Evolutionary conservation across 768 basidiomycete genomes (phyloP).

Genomic region (Mycena belliarum): DNA sequence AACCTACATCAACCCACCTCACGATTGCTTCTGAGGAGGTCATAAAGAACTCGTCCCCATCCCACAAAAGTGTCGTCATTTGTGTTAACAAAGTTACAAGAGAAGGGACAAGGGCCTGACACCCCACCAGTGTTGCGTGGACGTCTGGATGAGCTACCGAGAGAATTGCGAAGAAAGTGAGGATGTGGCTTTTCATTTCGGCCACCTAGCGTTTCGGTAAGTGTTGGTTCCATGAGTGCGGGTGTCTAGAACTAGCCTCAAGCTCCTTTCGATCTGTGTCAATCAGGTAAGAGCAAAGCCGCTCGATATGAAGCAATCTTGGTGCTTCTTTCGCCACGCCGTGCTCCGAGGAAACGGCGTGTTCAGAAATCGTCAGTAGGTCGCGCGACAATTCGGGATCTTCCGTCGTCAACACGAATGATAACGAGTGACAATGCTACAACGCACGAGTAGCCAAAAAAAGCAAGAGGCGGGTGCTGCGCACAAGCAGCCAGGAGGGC

Average conservation of each 20-base stretch:
- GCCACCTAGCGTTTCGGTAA: constrained; percentile 4
- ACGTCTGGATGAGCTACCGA: constrained; percentile 42
- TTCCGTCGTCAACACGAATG: constrained; percentile 24
- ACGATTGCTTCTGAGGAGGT: constrained; percentile 34
- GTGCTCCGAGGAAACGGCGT: constrained; percentile 20
- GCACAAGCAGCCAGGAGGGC: constrained; percentile 51
- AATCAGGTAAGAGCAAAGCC: constrained; percentile 48
- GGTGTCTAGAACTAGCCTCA: constrained; percentile 36
- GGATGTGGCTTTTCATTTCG: constrained; percentile 34
- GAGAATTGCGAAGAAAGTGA: constrained; percentile 43
- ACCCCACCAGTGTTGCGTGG: constrained; percentile 40
- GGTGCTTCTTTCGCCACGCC: constrained; percentile 26
- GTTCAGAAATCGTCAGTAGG: constrained; percentile 41
- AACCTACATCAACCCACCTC: constrained; percentile 33
- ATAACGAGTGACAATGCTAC: not conserved
- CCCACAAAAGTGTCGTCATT: constrained; percentile 63
- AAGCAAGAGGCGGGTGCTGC: constrained; percentile 50
- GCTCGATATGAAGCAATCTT: constrained; percentile 47
- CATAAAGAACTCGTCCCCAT: constrained; percentile 52
- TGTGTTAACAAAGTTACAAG: constrained; percentile 57
- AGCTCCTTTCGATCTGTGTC: constrained; percentile 40
- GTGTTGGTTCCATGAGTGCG: not conserved
- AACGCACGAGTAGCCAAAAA: constrained; percentile 57
- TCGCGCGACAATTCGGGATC: constrained; percentile 43
- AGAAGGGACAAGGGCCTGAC: constrained; percentile 63